Evolutionary conservation across 1,139 yeast genomes (phyloP).

Genomic region (Lodderomyces margitis): DNA sequence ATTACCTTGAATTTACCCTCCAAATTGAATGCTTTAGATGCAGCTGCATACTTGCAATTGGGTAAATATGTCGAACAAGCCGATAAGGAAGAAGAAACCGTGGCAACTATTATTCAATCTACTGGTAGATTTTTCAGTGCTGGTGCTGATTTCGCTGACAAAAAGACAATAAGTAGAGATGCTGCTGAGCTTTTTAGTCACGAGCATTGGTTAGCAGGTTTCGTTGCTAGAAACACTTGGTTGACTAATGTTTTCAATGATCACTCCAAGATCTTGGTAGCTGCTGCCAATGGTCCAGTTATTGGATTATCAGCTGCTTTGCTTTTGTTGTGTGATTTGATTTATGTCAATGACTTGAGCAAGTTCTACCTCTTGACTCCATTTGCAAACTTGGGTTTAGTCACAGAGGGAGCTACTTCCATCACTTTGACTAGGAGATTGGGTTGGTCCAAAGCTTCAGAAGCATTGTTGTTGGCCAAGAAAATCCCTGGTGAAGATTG

Average conservation of each 20-base stretch:
- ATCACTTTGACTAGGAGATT: slow-evolving; percentile 66
- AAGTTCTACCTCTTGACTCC: slow-evolving; percentile 68
- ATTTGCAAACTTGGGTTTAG: slow-evolving; percentile 79
- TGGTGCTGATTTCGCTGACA: slow-evolving; percentile 69
- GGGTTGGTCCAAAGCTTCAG: slow-evolving; percentile 73
- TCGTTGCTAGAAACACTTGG: slow-evolving; percentile 69
- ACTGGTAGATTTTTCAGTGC: slow-evolving; percentile 81
- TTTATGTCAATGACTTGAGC: slow-evolving; percentile 61
- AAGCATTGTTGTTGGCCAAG: slow-evolving; percentile 68
- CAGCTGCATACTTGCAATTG: slow-evolving; percentile 61
- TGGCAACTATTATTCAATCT: slow-evolving; percentile 66
- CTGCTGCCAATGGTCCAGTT: slow-evolving; percentile 85
- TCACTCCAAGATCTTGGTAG: slow-evolving; percentile 70
- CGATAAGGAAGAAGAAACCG: slow-evolving; percentile 61
- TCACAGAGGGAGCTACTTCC: slow-evolving; percentile 79
- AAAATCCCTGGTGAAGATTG: slow-evolving; percentile 66
- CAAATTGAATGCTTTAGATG: slow-evolving; percentile 66
- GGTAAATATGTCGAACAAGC: slow-evolving; percentile 65
- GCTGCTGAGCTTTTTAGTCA: slow-evolving; percentile 36
- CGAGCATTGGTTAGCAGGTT: slow-evolving; percentile 56
- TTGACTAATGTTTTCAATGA: slow-evolving; percentile 67
- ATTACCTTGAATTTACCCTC: slow-evolving; percentile 68
- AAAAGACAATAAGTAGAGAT: slow-evolving; percentile 22
- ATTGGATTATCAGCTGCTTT: slow-evolving; percentile 78
- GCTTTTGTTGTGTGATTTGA: slow-evolving; percentile 71